Evolutionary conservation across 1,139 yeast species (phyloP).

Genomic region (Scheffersomyces illinoinensis): DNA sequence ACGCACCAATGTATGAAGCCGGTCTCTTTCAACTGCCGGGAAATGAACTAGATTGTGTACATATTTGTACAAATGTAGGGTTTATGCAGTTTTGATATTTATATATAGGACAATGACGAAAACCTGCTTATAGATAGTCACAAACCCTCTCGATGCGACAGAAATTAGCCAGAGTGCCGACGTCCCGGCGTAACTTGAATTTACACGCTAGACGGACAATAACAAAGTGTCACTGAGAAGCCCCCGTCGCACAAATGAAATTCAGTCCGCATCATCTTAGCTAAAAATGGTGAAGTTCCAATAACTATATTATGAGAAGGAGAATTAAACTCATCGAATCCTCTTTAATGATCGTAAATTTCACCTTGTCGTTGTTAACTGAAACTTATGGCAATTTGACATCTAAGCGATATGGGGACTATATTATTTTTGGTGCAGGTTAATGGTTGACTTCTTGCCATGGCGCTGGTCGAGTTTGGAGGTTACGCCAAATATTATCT

Average conservation of each 20-base stretch:
- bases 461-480: background rate
- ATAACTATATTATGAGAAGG: background rate
- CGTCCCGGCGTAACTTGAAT: background rate
- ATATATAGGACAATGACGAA: background rate
- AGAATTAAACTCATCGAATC: background rate
- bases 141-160: background rate
- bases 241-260: background rate
- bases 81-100: background rate
- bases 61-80: background rate
- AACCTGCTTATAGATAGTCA: background rate
- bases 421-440: background rate
- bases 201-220: background rate
- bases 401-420: background rate
- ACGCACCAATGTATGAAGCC: background rate
- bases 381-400: background rate
- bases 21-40: background rate
- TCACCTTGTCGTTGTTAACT: background rate
- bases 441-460: background rate
- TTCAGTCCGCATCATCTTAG: background rate
- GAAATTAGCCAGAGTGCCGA: background rate
- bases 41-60: background rate
- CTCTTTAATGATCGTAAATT: background rate
- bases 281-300: background rate
- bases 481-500: background rate
- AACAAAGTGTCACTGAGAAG: background rate